phyloP scores from a whole-genome alignment of 495 filamentous ascomycete species.

The Aspergillus sparsus region DNA sequence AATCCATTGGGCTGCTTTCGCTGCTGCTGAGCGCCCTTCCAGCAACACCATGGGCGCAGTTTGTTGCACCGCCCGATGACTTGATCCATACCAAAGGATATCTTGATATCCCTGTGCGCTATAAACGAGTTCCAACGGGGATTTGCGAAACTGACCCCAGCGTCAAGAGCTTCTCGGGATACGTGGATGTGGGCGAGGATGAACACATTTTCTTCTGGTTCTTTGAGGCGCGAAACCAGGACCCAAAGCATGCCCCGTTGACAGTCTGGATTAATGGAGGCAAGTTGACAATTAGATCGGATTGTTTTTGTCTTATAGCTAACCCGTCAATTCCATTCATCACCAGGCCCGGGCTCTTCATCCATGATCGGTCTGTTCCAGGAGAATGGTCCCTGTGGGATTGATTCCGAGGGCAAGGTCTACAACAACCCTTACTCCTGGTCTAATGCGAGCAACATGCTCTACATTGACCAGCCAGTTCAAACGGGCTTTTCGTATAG shows the following conservation, averaged over 20 bases:
- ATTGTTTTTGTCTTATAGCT: not conserved
- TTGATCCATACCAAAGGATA: slow-evolving; percentile 54
- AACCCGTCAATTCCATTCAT: no score
- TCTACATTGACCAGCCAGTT: slow-evolving; percentile 65
- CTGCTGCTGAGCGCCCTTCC: slow-evolving; percentile 1
- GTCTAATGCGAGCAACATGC: slow-evolving; percentile 61
- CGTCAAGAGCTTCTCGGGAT: slow-evolving; percentile 67
- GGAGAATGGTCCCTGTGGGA: slow-evolving; percentile 61
- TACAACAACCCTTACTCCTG: slow-evolving; percentile 59
- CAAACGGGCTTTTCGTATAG: slow-evolving; percentile 63
- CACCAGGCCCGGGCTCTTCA: slow-evolving; percentile 53
- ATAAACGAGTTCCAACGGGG: slow-evolving; percentile 62
- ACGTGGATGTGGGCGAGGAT: slow-evolving; percentile 61
- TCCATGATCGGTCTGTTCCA: slow-evolving; percentile 62
- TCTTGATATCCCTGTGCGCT: slow-evolving; percentile 54
- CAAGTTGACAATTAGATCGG: not conserved
- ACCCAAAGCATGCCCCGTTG: slow-evolving; percentile 56
- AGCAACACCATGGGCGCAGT: slow-evolving; percentile 44
- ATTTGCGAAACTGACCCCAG: slow-evolving; percentile 66
- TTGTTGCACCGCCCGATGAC: slow-evolving; percentile 58
- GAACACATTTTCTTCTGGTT: slow-evolving; percentile 71
- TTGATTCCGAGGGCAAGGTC: slow-evolving; percentile 50
- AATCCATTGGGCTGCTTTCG: no score
- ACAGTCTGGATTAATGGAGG: slow-evolving; percentile 66
- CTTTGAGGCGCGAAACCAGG: slow-evolving; percentile 57